Percentiles rank a stretch among this genome's conserved stretches.
Evolutionary conservation across 768 basidiomycete genomes (phyloP).

Genomic region (Chalciporus sphaerocephalus): DNA sequence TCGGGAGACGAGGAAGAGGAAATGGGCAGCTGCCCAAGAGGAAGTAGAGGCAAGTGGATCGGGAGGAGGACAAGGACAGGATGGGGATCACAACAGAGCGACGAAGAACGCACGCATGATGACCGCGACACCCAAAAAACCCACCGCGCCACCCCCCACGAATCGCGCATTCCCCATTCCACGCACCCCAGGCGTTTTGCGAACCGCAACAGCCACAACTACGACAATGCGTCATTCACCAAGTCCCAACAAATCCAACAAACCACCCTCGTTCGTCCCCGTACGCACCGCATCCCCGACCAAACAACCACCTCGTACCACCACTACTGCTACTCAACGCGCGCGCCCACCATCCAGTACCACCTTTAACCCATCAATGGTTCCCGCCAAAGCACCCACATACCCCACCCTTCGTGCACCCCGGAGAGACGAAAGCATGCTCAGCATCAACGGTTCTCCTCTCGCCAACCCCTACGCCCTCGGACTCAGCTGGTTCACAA

Average conservation of each 20-base stretch:
- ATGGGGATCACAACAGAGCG: constrained; percentile 41
- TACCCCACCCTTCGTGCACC: constrained; percentile 57
- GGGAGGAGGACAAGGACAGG: constrained; percentile 15
- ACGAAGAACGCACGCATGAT: constrained; percentile 52
- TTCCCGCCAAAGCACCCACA: constrained; percentile 37
- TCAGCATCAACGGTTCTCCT: constrained; percentile 80
- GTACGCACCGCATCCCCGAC: constrained; percentile 49
- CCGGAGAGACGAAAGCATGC: constrained; percentile 70
- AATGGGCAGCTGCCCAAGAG: constrained; percentile 66
- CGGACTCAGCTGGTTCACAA: constrained; percentile 55
- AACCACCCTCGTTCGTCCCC: constrained; percentile 25
- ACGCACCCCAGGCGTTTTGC: constrained; percentile 42
- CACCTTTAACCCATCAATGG: constrained; percentile 69
- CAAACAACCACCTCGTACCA: constrained; percentile 34
- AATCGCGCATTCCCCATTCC: constrained; percentile 40
- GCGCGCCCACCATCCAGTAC: constrained; percentile 54
- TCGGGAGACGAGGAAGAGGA: constrained; percentile 65
- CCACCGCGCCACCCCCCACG: constrained; percentile 40
- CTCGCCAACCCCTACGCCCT: constrained; percentile 74
- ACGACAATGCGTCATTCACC: constrained; percentile 32
- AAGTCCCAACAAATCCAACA: constrained; percentile 33
- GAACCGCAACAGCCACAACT: constrained; percentile 14
- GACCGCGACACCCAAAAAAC: constrained; percentile 51
- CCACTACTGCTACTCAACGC: constrained; percentile 19
- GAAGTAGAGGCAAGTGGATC: constrained; percentile 44